Evolutionary conservation across 495 filamentous ascomycete species (phyloP), one percentile per base, ranked within the genome.

Genomic region (Neurospora sp.): DNA sequence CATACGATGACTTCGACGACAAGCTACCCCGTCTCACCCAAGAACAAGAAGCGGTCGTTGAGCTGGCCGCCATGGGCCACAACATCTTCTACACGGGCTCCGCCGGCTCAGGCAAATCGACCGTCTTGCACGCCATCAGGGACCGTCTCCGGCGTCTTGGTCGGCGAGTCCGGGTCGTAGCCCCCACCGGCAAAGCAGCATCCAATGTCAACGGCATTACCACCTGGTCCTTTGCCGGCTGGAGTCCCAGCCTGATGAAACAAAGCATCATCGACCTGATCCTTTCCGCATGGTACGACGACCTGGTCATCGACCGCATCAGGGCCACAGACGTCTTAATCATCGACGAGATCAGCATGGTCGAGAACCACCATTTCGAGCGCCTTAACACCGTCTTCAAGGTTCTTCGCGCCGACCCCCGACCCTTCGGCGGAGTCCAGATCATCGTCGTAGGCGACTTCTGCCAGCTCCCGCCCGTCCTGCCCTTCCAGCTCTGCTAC

Each of bases 361-460:
- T 88, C 0, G 87, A 88, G 61, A 89, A 88, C 61, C 76, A 83
- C 2, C 82, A 86, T 48, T 84, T 91, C 20, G 85, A 87, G 72
- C 79, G 89, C 22, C 76, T 91, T 1, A 88, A 88, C 71, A 41
- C 40, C 40, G 4, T 41, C 40, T 41, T 41, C 40, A 41, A 41
- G 4, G 40, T 41, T 41, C 40, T 41, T 16, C 40, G 40, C 40
- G 40, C 40, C 40, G 12, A 41, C 40, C 1, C 12, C 12, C 40
- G 40, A 41, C 40, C 40, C 0, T 99, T 98, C 80, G 96, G 96
- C 39, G 95, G 94, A 1, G 94, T 97, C 53, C 95, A 98, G 77
- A 85, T 99, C 40, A 88, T 99, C 39, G 91, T 98, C 37, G 98
- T 95, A 0, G 96, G 96, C 0, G 96, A 99, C 81, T 99, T 98